Conservation (phyloP, 345 rosid genomes). For the Nephelium lappaceum region DNA sequence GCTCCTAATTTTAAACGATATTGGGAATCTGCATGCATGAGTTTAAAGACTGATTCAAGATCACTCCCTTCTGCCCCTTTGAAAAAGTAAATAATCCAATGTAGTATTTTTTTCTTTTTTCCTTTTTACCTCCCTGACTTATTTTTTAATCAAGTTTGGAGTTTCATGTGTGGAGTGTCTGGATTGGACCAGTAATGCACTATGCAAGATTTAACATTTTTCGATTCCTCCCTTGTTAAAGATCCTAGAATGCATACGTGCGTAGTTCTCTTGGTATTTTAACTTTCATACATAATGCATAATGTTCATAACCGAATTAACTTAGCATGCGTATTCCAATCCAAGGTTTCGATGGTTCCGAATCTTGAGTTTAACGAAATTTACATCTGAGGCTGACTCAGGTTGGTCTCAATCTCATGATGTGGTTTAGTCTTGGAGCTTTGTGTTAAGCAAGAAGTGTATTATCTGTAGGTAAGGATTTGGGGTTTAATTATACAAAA, state of each 20-base stretch:
- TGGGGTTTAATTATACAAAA: too few species aligned
- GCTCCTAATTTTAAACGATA: too few species aligned
- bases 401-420: background rate
- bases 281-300: background rate
- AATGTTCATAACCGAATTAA: background rate
- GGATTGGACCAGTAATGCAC: conserved; percentile 6
- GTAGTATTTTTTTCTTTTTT: background rate
- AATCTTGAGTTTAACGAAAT: background rate
- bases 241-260: background rate
- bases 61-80: background rate
- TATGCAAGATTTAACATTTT: conserved; percentile 19
- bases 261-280: background rate
- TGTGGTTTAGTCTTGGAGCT: background rate
- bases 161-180: conserved; percentile 16
- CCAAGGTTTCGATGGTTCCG: background rate
- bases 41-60: conserved; percentile 63
- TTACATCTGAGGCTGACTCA: background rate
- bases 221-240: conserved; percentile 8
- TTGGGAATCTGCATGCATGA: conserved; percentile 52
- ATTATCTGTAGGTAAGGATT: too few species aligned
- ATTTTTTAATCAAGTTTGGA: too few species aligned
- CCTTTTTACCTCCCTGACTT: too few species aligned
- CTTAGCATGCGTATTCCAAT: background rate
- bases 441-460: too few species aligned
- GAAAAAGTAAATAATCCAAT: conserved; percentile 10